These are phyloP conservation scores for Drosera capensis DNA, from an alignment of 148 eudicot genomes.

Conservation along the genomic window DNA sequence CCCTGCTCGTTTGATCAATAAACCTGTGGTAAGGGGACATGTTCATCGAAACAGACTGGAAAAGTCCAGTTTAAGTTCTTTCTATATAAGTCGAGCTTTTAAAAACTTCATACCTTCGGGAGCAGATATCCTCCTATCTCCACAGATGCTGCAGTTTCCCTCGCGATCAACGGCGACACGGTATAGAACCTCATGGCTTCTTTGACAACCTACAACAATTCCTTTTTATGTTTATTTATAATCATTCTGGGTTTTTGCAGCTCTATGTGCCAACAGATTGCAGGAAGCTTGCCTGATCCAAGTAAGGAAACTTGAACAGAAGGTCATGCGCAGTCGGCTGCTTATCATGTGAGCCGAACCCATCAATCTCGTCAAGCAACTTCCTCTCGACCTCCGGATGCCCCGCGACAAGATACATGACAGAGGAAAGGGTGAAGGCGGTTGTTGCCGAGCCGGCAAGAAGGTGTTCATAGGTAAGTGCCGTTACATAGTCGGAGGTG, in stretches of 20 bases:
- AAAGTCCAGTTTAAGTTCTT: background rate
- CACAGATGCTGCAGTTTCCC: conserved; percentile 60
- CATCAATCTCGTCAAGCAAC: conserved; percentile 64
- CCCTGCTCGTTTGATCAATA: conserved; percentile 31
- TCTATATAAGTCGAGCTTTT: background rate
- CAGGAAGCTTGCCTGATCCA: conserved; percentile 49
- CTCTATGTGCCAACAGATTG: background rate
- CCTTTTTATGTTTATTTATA: background rate
- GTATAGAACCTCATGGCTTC: conserved; percentile 86
- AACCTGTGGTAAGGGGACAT: too few relatives aligned
- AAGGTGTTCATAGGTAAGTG: conserved; percentile 71
- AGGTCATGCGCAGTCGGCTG: conserved; percentile 70
- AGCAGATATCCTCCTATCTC: conserved; percentile 73
- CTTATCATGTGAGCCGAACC: conserved; percentile 38
- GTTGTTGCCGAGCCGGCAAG: conserved; percentile 90
- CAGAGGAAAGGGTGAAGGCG: conserved; percentile 67
- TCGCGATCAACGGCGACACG: conserved; percentile 77
- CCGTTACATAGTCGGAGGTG: conserved; percentile 60
- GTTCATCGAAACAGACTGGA: background rate
- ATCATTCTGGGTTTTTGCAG: background rate
- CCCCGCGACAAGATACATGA: conserved; percentile 54
- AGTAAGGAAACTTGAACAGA: conserved; percentile 58
- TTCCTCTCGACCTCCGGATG: conserved; percentile 73
- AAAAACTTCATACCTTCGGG: conserved; percentile 39
- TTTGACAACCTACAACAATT: conserved; percentile 52